Percentiles rank a stretch among this genome's conserved stretches.
phyloP scores from a whole-genome alignment of 208 protist species.

The Naegleria fowleri region DNA sequence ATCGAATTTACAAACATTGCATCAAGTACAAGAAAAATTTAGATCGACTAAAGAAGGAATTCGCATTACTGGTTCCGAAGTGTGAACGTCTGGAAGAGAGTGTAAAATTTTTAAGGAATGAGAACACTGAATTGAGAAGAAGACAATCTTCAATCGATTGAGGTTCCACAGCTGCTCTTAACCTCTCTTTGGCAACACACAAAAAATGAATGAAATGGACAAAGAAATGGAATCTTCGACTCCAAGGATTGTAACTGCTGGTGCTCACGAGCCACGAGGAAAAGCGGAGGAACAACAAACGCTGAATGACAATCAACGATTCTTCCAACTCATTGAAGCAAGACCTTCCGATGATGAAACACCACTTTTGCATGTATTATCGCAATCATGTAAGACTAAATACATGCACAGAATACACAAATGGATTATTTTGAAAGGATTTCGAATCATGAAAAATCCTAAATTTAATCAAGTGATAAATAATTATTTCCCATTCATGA shows the following conservation, averaged over 20 bases:
- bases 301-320: not conserved
- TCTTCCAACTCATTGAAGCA: not conserved
- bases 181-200: too few species aligned
- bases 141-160: not conserved
- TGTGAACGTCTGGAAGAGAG: not conserved
- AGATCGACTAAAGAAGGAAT: not conserved
- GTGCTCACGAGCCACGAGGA: not conserved
- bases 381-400: not conserved
- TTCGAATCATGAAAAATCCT: not conserved
- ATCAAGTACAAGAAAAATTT: not conserved
- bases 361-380: not conserved
- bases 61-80: not conserved
- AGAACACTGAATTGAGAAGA: not conserved
- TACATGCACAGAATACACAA: not conserved
- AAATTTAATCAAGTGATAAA: not conserved
- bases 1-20: not conserved
- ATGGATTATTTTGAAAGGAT: not conserved
- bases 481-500: not conserved
- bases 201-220: too few species aligned
- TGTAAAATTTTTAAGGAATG: not conserved
- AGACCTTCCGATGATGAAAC: not conserved
- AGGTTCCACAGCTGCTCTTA: too few species aligned
- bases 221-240: too few species aligned
- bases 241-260: too few species aligned
- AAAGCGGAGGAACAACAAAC: not conserved